phyloP scores from a whole-genome alignment of 176 grass and related monocot species.

The Juncus effusus region DNA sequence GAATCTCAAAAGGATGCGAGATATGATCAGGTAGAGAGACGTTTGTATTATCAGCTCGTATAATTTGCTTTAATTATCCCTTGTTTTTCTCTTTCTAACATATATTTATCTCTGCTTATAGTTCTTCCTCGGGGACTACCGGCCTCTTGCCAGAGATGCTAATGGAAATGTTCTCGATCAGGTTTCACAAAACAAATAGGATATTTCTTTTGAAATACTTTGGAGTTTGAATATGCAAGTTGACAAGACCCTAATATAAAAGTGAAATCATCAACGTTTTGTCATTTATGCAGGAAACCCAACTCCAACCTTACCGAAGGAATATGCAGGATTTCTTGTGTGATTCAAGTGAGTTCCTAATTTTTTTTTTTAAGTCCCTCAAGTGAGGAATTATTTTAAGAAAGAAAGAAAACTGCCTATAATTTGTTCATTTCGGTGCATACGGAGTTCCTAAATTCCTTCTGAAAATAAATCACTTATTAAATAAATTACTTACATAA shows the following conservation, averaged over 20 bases:
- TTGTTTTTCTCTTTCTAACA: not conserved
- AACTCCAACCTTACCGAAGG: constrained; percentile 82
- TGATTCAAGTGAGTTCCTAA: constrained; percentile 59
- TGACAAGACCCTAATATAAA: no score
- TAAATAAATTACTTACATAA: not conserved
- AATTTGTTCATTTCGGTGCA: constrained; percentile 9
- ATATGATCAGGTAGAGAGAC: constrained; percentile 77
- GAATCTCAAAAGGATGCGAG: constrained; percentile 97
- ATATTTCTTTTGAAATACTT: not conserved
- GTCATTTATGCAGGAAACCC: constrained; percentile 61
- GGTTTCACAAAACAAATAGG: constrained; percentile 36
- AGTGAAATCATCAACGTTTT: no score
- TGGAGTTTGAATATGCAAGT: no score
- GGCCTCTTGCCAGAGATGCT: constrained; percentile 73
- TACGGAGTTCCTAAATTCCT: constrained; percentile 1
- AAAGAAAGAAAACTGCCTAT: not conserved
- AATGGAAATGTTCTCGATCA: constrained; percentile 82
- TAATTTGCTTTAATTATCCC: not conserved
- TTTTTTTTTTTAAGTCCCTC: not conserved
- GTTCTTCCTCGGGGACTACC: constrained; percentile 99
- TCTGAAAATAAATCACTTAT: constrained; percentile 11
- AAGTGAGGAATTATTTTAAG: not conserved
- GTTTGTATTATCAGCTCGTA: constrained; percentile 24
- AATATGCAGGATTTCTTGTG: constrained; percentile 96
- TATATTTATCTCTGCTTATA: constrained; percentile 29